Base-by-base conservation (phyloP, 495 filamentous ascomycete species). In the Xylaria telfairii region DNA sequence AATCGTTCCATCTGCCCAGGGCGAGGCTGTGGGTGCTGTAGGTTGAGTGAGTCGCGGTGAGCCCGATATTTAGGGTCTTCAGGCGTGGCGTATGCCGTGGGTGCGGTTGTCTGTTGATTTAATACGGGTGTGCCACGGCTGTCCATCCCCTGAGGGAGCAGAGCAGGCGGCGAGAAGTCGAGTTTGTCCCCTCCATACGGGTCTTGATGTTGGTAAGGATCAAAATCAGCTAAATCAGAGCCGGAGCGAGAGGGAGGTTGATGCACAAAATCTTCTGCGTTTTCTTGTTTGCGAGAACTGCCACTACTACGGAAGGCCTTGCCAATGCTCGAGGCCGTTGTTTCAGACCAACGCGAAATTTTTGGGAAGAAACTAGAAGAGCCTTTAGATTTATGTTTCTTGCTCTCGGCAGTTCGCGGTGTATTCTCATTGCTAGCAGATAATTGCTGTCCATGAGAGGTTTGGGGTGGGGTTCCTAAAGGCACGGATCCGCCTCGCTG, bases 261-360 rank as follows among this genome's bases (percentile, higher is more conserved):
- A 47, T 83, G 81, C 39, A 72, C 15, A 66, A 75, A 75, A n/a
- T 81, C 80, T 19, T 83, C 81, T 1, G 80, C 79, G 26, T 83
- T 82, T 30, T 82, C 80, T 24, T 78, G 75, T 61, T 86, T 83
- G 73, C 81, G 81, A 0, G 81, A 83, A 46, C 81, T 74, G 47
- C 82, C 81, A 71, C 86, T 88, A 44, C 80, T 82, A 56, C 86
- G 81, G 77, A 88, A 88, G 13, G 83, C 82, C 60, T 80, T 78
- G 59, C 82, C 79, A 15, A 87, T 76, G 70, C 82, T 87, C 0
- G 96, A 96, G 28, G 94, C 87, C 5, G 96, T 98, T 26, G 96
- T 98, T 81, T 96, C 95, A 4, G 95, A 98, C 96, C 96, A 99
- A 39, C 96, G 90, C 15, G 96, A 98, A 70, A 97, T 92, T 81